Base-by-base conservation (phyloP, 2,329 filamentous ascomycete species). In the Catunica adiposa region DNA sequence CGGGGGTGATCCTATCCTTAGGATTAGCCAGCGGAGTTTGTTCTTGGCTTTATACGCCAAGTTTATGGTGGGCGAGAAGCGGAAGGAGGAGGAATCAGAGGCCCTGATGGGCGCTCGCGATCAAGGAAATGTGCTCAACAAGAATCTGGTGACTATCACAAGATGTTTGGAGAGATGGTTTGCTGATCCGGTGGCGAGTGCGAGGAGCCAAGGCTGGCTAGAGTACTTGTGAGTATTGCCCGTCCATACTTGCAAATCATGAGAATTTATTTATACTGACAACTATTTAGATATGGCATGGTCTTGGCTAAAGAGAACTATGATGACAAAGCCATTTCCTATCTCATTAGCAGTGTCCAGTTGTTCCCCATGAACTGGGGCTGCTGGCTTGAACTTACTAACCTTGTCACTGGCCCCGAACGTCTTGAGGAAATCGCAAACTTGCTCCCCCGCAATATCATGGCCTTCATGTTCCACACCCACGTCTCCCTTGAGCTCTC, bases 21-120 rank as follows among this genome's bases (percentile, higher is more conserved):
- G 69, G 54, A 66, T 96, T 53, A 96, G 89, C 65, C 89, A 96
- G 66, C 94, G 90, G 69, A 89, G 90, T 54, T 69, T 97, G 20
- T 98, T 98, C 64, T 75, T 98, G 9, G 85, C 89, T 0, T 73
- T 97, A 3, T 98, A 98, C 64, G 87, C 92, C 47, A 94, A 90
- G 65, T 89, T 89, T 65, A 79, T 97, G 60, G 85, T 89, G 0
- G 92, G 92, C 1, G 92, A 98, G 73, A 96, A 97, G 73, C 82
- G 87, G 61, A 95, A 90, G 68, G 87, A 95, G 63, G 92, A 98
- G 68, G 90, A 97, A 57, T 88, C 86, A 22, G 92, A 98, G 70
- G 96, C 96, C 85, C 86, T 98, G 53, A 80, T 97, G 69, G 92
- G 92, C 0, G 90, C 92, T 1, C 83, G 89, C 58, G 92, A 98